Conservation (phyloP, 257 asterid genomes). For the Nicotiana benthamiana region DNA sequence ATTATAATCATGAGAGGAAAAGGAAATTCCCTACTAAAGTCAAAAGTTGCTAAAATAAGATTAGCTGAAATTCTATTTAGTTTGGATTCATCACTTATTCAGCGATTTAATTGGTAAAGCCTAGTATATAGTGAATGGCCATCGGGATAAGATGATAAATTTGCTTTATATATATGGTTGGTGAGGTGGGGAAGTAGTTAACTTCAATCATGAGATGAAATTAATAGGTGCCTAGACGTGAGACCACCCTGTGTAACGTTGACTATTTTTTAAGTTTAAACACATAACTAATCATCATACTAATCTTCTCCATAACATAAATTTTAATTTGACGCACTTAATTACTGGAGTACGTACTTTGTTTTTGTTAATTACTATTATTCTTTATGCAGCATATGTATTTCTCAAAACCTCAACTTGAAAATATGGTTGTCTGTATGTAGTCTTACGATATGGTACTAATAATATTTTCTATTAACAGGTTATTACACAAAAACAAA, state of each 20-base stretch:
- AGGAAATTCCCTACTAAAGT: neutral
- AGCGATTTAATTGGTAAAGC: neutral
- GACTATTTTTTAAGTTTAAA: conserved; percentile 24
- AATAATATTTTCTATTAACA: no score
- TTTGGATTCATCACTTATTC: neutral
- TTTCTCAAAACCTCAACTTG: no score
- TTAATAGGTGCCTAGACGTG: neutral
- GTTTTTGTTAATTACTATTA: no score
- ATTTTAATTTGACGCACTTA: conserved; percentile 20
- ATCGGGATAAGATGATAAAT: neutral
- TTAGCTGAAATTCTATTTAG: neutral
- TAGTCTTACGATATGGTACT: no score
- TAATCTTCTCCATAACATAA: conserved; percentile 35
- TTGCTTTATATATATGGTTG: conserved; percentile 25
- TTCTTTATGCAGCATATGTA: neutral
- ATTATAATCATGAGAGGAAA: neutral
- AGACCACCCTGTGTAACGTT: conserved; percentile 18
- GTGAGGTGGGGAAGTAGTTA: conserved; percentile 45
- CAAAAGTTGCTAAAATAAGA: neutral
- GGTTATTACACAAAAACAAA: no score
- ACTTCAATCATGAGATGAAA: conserved; percentile 28
- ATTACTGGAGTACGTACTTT: conserved; percentile 2
- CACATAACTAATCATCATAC: conserved; percentile 39
- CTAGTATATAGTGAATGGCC: neutral
- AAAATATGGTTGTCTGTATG: no score